Conservation (phyloP, 768 basidiomycete genomes). For the Rhodotorula taiwanensis region DNA sequence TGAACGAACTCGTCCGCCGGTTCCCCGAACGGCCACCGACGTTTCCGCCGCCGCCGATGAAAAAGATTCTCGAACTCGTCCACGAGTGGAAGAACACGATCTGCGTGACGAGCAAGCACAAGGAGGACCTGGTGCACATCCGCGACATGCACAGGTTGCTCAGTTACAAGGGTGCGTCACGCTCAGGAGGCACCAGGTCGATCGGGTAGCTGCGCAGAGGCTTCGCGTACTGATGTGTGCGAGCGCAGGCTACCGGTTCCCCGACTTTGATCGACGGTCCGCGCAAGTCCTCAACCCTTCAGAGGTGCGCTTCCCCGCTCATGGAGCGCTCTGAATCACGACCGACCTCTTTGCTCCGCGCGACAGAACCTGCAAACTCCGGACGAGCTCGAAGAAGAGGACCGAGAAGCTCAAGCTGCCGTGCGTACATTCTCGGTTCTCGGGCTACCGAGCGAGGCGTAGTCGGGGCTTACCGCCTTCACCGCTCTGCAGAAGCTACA, state of each 20-base stretch:
- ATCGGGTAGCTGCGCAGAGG: too few species aligned
- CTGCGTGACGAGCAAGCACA: conserved; percentile 80
- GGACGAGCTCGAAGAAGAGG: conserved; percentile 91
- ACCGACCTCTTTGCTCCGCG: too few species aligned
- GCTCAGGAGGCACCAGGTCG: too few species aligned
- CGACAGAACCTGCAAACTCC: conserved; percentile 81
- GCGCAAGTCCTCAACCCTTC: conserved; percentile 45
- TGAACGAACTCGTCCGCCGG: conserved; percentile 94
- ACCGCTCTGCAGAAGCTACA: conserved; percentile 63
- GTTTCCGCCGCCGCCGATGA: conserved; percentile 91
- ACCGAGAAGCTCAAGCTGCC: conserved; percentile 87
- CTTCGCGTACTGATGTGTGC: too few species aligned
- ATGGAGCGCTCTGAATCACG: neutral
- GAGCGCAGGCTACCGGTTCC: conserved; percentile 48
- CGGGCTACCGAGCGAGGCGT: neutral
- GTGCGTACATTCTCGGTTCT: neutral
- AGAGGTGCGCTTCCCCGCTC: conserved; percentile 42
- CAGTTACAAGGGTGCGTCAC: conserved; percentile 91
- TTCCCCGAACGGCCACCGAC: conserved; percentile 97
- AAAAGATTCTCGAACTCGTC: conserved; percentile 83
- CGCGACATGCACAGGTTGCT: conserved; percentile 93
- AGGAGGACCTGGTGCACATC: conserved; percentile 93
- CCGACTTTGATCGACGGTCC: conserved; percentile 47
- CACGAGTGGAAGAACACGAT: conserved; percentile 92
- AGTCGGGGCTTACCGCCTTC: neutral